Percentiles rank a stretch among this genome's conserved stretches.
Conservation (phyloP, 495 filamentous ascomycete species). For the Rhypophila decipiens region DNA sequence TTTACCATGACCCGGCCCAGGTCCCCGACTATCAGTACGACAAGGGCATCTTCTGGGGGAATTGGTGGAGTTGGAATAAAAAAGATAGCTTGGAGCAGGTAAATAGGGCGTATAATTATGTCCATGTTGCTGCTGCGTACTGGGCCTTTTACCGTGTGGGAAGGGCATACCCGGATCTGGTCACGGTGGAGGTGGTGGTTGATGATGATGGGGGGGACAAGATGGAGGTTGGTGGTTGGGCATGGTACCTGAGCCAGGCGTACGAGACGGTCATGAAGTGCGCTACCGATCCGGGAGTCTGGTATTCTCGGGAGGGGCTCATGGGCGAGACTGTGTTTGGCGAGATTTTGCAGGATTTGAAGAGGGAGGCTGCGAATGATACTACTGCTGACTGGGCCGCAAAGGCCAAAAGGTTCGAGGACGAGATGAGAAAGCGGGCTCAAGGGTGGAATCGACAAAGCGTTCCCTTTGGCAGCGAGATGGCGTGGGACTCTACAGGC, state of each 20-base stretch:
- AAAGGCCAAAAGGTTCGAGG: neutral
- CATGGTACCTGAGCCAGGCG: constrained; percentile 45
- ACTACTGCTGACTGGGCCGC: constrained; percentile 36
- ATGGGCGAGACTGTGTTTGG: constrained; percentile 51
- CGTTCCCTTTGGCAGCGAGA: constrained; percentile 49
- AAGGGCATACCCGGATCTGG: constrained; percentile 32
- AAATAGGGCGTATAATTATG: constrained; percentile 48
- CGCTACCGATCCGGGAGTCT: constrained; percentile 12
- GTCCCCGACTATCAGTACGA: constrained; percentile 17
- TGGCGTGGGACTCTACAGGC: constrained; percentile 51
- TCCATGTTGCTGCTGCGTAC: constrained; percentile 43
- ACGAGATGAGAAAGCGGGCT: constrained; percentile 22
- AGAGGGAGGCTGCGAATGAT: constrained; percentile 31
- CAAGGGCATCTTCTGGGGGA: neutral
- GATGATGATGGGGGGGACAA: no score
- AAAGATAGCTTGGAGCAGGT: constrained; percentile 27
- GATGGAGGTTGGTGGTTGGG: no score
- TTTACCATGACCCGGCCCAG: constrained; percentile 40
- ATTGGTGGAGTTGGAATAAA: neutral
- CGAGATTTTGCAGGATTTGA: constrained; percentile 40
- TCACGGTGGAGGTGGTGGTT: constrained; percentile 22
- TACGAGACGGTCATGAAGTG: constrained; percentile 28
- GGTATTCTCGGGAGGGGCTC: constrained; percentile 34
- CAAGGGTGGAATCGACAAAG: constrained; percentile 33
- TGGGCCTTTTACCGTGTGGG: constrained; percentile 47